Conservation (phyloP, 179 eudicot genomes). For the Nepenthes alata region DNA sequence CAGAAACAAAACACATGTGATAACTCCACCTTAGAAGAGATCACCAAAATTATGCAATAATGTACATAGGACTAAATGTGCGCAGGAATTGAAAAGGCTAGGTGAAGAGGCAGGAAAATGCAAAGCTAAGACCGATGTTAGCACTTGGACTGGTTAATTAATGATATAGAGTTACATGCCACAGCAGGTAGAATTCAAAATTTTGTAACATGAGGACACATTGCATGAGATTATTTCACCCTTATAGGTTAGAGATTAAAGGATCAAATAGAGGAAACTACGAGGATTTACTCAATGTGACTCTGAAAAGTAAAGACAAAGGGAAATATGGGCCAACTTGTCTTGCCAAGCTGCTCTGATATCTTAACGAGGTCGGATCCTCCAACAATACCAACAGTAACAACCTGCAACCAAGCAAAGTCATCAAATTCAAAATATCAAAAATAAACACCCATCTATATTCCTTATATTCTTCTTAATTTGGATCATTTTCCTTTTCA, state of each 20-base stretch:
- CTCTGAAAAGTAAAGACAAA: neutral
- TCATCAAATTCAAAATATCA: neutral
- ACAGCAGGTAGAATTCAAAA: neutral
- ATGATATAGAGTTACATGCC: neutral
- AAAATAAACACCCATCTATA: neutral
- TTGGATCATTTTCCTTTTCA: neutral
- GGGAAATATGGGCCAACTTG: constrained; percentile 34
- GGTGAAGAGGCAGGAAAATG: too few relatives aligned
- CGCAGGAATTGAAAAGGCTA: too few relatives aligned
- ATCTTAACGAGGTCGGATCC: constrained; percentile 92
- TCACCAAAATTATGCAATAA: too few relatives aligned
- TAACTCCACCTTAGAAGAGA: too few relatives aligned
- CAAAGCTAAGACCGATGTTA: too few relatives aligned
- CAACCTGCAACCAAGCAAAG: constrained; percentile 42
- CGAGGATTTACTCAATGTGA: neutral
- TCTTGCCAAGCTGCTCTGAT: constrained; percentile 88
- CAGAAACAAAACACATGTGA: constrained; percentile 10
- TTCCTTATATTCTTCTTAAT: neutral
- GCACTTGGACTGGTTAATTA: too few relatives aligned
- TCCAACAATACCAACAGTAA: constrained; percentile 86
- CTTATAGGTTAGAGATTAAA: neutral
- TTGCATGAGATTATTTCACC: too few relatives aligned
- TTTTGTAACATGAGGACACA: neutral
- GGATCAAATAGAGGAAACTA: neutral
- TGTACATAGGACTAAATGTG: too few relatives aligned